Conservation (phyloP, 2,329 filamentous ascomycete species). For the Colletotrichum sp. region DNA sequence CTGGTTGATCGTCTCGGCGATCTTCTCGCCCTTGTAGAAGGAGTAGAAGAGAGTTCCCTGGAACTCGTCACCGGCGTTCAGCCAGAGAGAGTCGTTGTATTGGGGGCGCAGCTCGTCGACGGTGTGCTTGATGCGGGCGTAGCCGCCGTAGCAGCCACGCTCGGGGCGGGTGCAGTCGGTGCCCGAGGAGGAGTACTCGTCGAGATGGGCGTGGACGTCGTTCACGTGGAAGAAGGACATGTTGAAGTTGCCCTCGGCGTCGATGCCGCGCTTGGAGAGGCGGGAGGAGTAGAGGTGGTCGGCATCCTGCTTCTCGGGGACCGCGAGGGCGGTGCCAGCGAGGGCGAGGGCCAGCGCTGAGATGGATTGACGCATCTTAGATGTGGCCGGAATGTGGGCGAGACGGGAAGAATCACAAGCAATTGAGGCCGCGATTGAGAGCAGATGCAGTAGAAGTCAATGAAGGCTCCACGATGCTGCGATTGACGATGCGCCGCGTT, state of each 20-base stretch:
- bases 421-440: neutral
- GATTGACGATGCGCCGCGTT: neutral
- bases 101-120: slow-evolving; percentile 61
- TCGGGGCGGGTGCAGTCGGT: slow-evolving; percentile 63
- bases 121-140: slow-evolving; percentile 66
- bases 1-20: slow-evolving; percentile 69
- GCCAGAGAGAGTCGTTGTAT: slow-evolving; percentile 65
- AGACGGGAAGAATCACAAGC: neutral
- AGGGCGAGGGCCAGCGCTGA: slow-evolving; percentile 23
- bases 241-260: slow-evolving; percentile 56
- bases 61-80: slow-evolving; percentile 74
- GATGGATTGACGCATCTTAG: slow-evolving; percentile 8
- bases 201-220: slow-evolving; percentile 71
- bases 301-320: slow-evolving; percentile 36
- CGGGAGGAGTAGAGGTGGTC: slow-evolving; percentile 56
- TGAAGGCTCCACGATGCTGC: slow-evolving; percentile 4
- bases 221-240: slow-evolving; percentile 74
- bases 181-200: slow-evolving; percentile 65
- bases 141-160: slow-evolving; percentile 68
- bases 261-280: slow-evolving; percentile 53
- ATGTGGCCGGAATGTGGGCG: neutral
- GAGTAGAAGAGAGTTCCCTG: slow-evolving; percentile 72
- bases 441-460: neutral
- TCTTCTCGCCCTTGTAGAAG: slow-evolving; percentile 72
- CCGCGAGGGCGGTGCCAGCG: slow-evolving; percentile 32